These are phyloP conservation scores for Aspergillus sp. DNA, from an alignment of 2,329 filamentous ascomycete genomes.

Conservation along the genomic window DNA sequence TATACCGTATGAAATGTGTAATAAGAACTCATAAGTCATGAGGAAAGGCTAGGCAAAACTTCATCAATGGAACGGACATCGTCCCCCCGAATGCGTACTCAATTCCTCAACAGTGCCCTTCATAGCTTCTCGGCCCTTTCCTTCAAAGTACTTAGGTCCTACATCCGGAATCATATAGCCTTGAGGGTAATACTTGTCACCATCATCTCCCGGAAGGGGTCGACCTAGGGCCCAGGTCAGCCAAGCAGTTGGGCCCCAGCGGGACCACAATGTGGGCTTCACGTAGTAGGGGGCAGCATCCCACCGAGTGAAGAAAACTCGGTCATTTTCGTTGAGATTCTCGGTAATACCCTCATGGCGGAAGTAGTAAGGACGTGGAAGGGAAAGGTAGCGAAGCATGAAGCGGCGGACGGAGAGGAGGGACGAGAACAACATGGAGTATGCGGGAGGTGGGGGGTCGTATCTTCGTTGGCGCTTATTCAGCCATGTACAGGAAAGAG, in stretches of 20 bases:
- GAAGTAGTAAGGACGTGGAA: constrained; percentile 47
- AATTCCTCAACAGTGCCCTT: constrained; percentile 36
- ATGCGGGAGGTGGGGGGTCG: constrained; percentile 29
- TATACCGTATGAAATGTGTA: too few species aligned
- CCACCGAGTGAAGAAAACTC: constrained; percentile 46
- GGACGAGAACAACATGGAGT: constrained; percentile 34
- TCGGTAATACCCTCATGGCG: constrained; percentile 36
- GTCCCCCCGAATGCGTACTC: constrained; percentile 34
- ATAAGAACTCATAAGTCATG: too few species aligned
- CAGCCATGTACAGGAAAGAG: neutral
- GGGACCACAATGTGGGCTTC: constrained; percentile 51
- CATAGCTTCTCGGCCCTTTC: constrained; percentile 37
- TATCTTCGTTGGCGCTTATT: constrained; percentile 23
- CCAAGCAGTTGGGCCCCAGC: constrained; percentile 53
- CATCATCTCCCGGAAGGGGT: constrained; percentile 42
- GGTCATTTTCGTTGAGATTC: constrained; percentile 46
- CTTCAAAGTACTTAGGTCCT: constrained; percentile 50
- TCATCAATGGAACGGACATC: constrained; percentile 42
- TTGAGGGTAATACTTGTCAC: constrained; percentile 39
- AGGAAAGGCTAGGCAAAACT: too few species aligned
- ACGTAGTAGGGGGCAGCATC: constrained; percentile 60
- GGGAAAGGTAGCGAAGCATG: constrained; percentile 49
- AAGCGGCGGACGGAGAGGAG: constrained; percentile 48
- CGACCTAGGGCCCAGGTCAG: constrained; percentile 40
- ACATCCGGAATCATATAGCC: constrained; percentile 49